A percentile compares a stretch with the other conserved stretches of the same genome.
Evolutionary conservation across 768 basidiomycete species (phyloP).

Genomic region (Suillus alpinus): DNA sequence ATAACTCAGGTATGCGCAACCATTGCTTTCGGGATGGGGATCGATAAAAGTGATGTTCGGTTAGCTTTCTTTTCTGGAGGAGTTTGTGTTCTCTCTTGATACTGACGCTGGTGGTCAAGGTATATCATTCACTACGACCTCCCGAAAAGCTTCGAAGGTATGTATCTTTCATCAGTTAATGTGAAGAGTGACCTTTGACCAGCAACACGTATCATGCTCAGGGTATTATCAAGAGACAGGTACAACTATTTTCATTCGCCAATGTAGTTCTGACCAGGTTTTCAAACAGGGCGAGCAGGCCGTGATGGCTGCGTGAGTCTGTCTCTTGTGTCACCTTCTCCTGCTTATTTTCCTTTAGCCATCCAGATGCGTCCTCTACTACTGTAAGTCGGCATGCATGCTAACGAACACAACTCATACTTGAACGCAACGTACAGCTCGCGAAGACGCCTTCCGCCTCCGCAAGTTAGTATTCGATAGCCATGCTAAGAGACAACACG

Average conservation of each 20-base stretch:
- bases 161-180: conserved; percentile 7
- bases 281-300: conserved; percentile 64
- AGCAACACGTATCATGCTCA: conserved; percentile 21
- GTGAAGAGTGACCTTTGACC: background rate
- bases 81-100: background rate
- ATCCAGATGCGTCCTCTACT: conserved; percentile 79
- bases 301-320: conserved; percentile 67
- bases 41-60: conserved; percentile 80
- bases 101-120: conserved; percentile 26
- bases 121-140: conserved; percentile 83
- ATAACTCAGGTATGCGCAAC: conserved; percentile 64
- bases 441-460: conserved; percentile 67
- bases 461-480: conserved; percentile 48
- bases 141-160: conserved; percentile 82
- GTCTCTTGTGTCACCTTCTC: background rate
- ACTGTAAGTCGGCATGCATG: conserved; percentile 45
- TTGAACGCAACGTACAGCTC: conserved; percentile 41
- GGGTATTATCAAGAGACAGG: conserved; percentile 90
- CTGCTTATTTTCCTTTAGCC: conserved; percentile 42
- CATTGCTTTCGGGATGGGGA: conserved; percentile 84
- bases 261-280: conserved; percentile 3
- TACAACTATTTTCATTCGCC: conserved; percentile 22
- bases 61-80: conserved; percentile 19
- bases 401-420: background rate
- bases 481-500: conserved; percentile 42